Conservation (phyloP, 2,329 filamentous ascomycete genomes). For the Aspergillus viridinutans region DNA sequence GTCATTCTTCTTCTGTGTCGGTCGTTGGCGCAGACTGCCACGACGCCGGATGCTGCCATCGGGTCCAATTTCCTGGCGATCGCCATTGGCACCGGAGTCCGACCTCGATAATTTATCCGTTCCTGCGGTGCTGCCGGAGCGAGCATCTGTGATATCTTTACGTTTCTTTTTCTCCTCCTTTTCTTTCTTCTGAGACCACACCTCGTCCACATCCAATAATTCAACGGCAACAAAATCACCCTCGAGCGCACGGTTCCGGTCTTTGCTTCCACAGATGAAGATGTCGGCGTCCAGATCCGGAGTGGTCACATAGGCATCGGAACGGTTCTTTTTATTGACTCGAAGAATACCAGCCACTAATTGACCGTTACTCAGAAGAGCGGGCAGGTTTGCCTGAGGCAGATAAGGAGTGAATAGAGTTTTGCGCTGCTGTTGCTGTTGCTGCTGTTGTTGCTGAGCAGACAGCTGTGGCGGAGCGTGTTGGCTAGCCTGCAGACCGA, state of each 20-base stretch:
- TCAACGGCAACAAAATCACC: conserved; percentile 94
- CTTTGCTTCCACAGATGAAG: conserved; percentile 99
- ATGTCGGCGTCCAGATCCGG: conserved; percentile 95
- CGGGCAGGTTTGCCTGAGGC: conserved; percentile 87
- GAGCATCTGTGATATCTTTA: conserved; percentile 94
- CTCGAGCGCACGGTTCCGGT: conserved; percentile 93
- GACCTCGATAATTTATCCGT: conserved; percentile 56
- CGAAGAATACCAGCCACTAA: conserved; percentile 94
- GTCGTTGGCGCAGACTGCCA: conserved; percentile 91
- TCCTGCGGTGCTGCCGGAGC: conserved; percentile 69
- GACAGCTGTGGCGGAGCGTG: conserved; percentile 63
- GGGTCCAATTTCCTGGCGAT: conserved; percentile 56
- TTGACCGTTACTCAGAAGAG: conserved; percentile 83
- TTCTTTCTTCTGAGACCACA: conserved; percentile 97
- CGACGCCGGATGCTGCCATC: conserved; percentile 88
- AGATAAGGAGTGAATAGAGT: conserved; percentile 97
- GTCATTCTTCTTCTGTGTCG: conserved; percentile 99
- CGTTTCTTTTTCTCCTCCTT: conserved; percentile 99
- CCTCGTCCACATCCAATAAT: conserved; percentile 94
- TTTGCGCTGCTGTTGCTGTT: conserved; percentile 90
- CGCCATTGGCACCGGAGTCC: conserved; percentile 58
- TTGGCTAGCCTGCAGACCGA: conserved; percentile 65
- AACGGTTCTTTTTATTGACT: conserved; percentile 99
- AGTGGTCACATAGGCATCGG: conserved; percentile 95
- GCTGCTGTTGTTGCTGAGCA: conserved; percentile 57